Evolutionary conservation across 2,329 filamentous ascomycete species (phyloP).

Genomic region (Pseudogymnoascus sp.): DNA sequence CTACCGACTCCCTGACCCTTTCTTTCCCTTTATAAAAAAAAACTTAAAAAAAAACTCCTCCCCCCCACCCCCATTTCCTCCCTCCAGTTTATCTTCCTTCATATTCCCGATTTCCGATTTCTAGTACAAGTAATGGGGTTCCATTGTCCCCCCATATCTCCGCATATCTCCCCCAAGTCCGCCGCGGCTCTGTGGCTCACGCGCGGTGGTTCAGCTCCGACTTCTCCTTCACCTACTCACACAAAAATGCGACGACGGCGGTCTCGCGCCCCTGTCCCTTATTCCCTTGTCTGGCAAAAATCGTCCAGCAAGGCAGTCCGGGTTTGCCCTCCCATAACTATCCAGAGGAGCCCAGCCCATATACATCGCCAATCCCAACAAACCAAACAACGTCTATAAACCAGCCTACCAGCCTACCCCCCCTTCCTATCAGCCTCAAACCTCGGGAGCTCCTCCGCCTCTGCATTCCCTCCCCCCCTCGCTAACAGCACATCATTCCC

Average conservation of each 20-base stretch:
- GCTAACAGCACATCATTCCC: not conserved
- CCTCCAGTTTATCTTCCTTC: too few species aligned
- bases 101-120: too few species aligned
- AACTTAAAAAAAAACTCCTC: too few species aligned
- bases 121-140: too few species aligned
- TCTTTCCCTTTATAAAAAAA: too few species aligned
- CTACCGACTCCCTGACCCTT: too few species aligned
- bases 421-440: not conserved
- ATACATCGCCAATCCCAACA: not conserved
- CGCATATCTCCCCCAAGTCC: too few species aligned
- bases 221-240: not conserved
- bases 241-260: not conserved
- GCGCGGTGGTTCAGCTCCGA: too few species aligned
- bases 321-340: not conserved
- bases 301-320: not conserved
- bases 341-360: conserved; percentile 1
- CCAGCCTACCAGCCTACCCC: too few species aligned
- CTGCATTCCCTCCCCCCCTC: not conserved
- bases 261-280: not conserved
- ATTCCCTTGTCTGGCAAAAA: not conserved
- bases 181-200: too few species aligned
- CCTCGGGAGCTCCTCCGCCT: not conserved
- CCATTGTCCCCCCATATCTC: too few species aligned
- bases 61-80: too few species aligned
- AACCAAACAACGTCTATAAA: not conserved